Conservation (phyloP, 2,329 filamentous ascomycete species). For the Hypoxylon sp. region DNA sequence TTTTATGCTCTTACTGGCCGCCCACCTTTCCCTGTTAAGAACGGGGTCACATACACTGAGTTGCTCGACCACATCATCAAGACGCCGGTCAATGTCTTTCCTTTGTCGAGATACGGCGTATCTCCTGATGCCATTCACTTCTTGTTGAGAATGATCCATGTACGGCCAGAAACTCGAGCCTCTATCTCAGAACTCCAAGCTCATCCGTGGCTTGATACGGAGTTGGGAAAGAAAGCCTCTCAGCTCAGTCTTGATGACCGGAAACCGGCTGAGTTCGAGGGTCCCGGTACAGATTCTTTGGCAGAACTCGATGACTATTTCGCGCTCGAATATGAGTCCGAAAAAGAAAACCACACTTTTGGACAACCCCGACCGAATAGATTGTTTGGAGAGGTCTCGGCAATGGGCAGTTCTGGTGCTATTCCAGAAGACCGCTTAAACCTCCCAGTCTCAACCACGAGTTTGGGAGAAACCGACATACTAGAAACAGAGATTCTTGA, state of each 20-base stretch:
- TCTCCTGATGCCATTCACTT: conserved; percentile 80
- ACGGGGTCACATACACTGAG: conserved; percentile 80
- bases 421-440: conserved; percentile 64
- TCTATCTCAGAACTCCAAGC: conserved; percentile 76
- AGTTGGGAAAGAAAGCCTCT: conserved; percentile 70
- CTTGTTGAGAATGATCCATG: conserved; percentile 81
- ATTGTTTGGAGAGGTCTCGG: conserved; percentile 70
- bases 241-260: conserved; percentile 72
- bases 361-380: conserved; percentile 62
- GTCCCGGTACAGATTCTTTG: conserved; percentile 47
- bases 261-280: conserved; percentile 46
- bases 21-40: conserved; percentile 84
- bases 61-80: conserved; percentile 91
- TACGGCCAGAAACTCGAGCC: conserved; percentile 81
- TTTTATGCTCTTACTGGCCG: conserved; percentile 85
- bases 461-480: conserved; percentile 54
- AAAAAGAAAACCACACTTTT: conserved; percentile 82
- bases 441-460: conserved; percentile 56
- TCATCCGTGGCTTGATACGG: conserved; percentile 83
- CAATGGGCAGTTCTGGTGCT: conserved; percentile 65
- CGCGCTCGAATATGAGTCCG: conserved; percentile 74
- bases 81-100: conserved; percentile 73
- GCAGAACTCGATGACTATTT: conserved; percentile 55
- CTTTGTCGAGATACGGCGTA: conserved; percentile 69
- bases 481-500: conserved; percentile 59